A percentile compares a stretch with the other conserved stretches of the same genome.
Conservation (phyloP, 257 asterid species). For the Leonotis leonurus region DNA sequence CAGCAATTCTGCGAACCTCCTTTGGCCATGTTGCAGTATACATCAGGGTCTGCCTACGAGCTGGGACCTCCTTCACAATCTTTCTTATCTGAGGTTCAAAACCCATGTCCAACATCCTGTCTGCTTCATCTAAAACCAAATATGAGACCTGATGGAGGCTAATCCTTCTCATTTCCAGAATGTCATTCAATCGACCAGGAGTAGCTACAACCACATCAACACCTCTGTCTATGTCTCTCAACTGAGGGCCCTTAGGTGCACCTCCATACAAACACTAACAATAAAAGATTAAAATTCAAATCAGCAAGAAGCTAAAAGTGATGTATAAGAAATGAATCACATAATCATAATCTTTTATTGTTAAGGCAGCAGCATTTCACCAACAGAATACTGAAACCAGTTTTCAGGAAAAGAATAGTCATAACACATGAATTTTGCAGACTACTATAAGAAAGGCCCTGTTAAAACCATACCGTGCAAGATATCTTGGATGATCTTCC, state of each 20-base stretch:
- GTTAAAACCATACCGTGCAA: constrained; percentile 63
- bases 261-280: constrained; percentile 85
- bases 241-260: constrained; percentile 84
- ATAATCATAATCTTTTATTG: neutral
- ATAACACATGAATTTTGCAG: neutral
- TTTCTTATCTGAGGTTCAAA: constrained; percentile 99
- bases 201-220: constrained; percentile 95
- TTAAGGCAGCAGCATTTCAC: neutral
- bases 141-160: constrained; percentile 86
- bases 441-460: too few relatives aligned
- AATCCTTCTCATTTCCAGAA: constrained; percentile 85
- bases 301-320: constrained; percentile 16
- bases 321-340: neutral
- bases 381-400: neutral
- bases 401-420: neutral
- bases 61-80: constrained; percentile 86
- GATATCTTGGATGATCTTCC: constrained; percentile 80
- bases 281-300: constrained; percentile 6
- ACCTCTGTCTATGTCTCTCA: constrained; percentile 81
- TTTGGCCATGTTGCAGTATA: constrained; percentile 99
- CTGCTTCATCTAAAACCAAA: constrained; percentile 97
- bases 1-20: constrained; percentile 95
- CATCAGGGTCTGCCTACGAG: constrained; percentile 91
- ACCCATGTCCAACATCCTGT: constrained; percentile 99
- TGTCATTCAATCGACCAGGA: constrained; percentile 95